Percentiles rank a stretch among this genome's conserved stretches.
These are phyloP conservation scores for Chrysoporthe puriensis DNA, from an alignment of 2,329 filamentous ascomycete species.

Conservation along the genomic window DNA sequence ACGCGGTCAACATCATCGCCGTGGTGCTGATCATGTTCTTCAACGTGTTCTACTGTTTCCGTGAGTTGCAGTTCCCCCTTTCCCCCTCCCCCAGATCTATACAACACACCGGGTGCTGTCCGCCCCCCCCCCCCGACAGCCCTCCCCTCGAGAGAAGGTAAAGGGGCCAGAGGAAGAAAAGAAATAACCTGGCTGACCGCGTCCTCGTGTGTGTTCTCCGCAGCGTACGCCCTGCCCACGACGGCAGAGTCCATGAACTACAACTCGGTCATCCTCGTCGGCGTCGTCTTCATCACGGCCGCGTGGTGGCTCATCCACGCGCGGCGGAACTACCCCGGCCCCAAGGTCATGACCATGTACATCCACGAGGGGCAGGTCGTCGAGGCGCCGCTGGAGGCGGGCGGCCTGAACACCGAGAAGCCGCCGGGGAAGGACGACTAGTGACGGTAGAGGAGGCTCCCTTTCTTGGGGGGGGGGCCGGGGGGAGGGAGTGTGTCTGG, in stretches of 20 bases:
- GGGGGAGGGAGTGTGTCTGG: background rate
- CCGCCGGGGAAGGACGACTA: background rate
- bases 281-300: conserved; percentile 49
- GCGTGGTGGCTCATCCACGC: conserved; percentile 57
- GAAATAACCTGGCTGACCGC: conserved; percentile 1
- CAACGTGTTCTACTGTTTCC: conserved; percentile 64
- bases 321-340: conserved; percentile 51
- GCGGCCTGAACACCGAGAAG: conserved; percentile 21
- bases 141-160: too few relatives aligned
- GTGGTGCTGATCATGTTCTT: conserved; percentile 59
- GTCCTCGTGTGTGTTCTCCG: conserved; percentile 13
- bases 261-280: conserved; percentile 58
- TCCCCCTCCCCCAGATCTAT: too few relatives aligned
- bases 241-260: conserved; percentile 52
- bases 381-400: conserved; percentile 21
- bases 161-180: background rate
- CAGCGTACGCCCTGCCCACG: conserved; percentile 48
- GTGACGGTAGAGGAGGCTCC: too few relatives aligned
- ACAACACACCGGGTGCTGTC: background rate
- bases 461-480: too few relatives aligned
- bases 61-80: conserved; percentile 39
- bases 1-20: conserved; percentile 51
- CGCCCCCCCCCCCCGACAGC: too few relatives aligned
- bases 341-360: conserved; percentile 52
- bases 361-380: conserved; percentile 36